Evolutionary conservation across 495 filamentous ascomycete genomes (phyloP).

Genomic region (Hypoxylon fragiforme): DNA sequence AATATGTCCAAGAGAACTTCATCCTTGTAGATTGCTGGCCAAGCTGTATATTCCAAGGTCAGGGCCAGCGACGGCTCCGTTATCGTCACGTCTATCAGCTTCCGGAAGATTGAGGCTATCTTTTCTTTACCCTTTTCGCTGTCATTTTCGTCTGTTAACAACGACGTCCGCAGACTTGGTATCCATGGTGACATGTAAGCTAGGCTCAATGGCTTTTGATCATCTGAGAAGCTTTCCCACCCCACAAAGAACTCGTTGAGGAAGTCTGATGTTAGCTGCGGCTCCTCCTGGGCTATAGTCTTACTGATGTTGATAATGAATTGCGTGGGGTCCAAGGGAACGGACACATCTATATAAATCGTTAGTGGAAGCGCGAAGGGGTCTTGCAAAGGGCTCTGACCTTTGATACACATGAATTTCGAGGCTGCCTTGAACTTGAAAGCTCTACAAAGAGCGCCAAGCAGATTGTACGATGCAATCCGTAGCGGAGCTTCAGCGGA

Average conservation of each 20-base stretch:
- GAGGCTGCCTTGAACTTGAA: constrained; percentile 65
- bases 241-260: constrained; percentile 69
- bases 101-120: constrained; percentile 61
- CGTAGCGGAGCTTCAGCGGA: constrained; percentile 59
- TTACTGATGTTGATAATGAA: constrained; percentile 66
- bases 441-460: constrained; percentile 63
- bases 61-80: constrained; percentile 59
- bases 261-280: constrained; percentile 68
- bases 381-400: constrained; percentile 30
- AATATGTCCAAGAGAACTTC: constrained; percentile 65
- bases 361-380: constrained; percentile 11
- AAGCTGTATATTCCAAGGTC: constrained; percentile 61
- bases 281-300: constrained; percentile 61
- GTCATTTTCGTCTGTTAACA: constrained; percentile 59
- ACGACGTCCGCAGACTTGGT: constrained; percentile 56
- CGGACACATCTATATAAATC: constrained; percentile 48
- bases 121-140: constrained; percentile 64
- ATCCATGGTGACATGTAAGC: constrained; percentile 71
- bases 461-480: constrained; percentile 64
- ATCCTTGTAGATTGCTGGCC: constrained; percentile 64
- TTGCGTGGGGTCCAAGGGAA: constrained; percentile 62
- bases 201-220: constrained; percentile 64
- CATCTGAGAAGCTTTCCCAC: constrained; percentile 65
- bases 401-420: constrained; percentile 61
- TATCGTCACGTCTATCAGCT: constrained; percentile 63